phyloP scores from a whole-genome alignment of 2,329 filamentous ascomycete species.

The Aspergillus fumigatus region DNA sequence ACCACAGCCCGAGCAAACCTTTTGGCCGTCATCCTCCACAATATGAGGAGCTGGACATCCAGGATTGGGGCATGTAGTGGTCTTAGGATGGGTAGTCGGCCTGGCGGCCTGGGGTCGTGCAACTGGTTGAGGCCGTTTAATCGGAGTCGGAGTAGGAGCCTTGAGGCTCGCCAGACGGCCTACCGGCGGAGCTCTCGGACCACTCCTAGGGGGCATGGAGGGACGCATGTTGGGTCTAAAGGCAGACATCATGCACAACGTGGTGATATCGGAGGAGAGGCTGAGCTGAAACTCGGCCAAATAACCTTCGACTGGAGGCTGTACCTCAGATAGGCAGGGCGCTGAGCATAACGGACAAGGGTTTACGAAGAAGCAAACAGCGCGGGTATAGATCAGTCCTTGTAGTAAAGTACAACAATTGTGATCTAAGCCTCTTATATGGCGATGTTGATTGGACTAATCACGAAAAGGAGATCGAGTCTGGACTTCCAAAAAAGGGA shows the following conservation, averaged over 20 bases:
- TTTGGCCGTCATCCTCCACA: slow-evolving; percentile 43
- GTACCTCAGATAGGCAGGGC: not conserved
- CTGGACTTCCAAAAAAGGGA: not conserved
- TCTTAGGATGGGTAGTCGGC: slow-evolving; percentile 35
- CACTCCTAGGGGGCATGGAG: slow-evolving; percentile 23
- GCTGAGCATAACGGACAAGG: not conserved
- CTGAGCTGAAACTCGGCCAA: not conserved
- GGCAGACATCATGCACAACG: slow-evolving; percentile 24
- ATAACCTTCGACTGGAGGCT: not conserved
- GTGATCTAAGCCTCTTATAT: not conserved
- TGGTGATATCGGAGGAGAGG: not conserved
- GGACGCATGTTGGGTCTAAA: slow-evolving; percentile 31
- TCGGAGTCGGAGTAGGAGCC: slow-evolving; percentile 32
- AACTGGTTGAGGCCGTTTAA: slow-evolving; percentile 33
- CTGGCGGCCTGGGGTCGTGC: slow-evolving; percentile 26
- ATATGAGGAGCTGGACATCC: slow-evolving; percentile 43
- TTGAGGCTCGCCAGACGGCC: slow-evolving; percentile 39
- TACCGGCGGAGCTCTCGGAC: slow-evolving; percentile 26
- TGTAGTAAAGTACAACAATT: not conserved
- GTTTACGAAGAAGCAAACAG: not conserved
- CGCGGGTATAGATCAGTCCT: not conserved
- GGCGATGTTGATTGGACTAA: not conserved
- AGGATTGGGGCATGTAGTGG: slow-evolving; percentile 42
- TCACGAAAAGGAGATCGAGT: not conserved
- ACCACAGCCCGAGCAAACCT: slow-evolving; percentile 77